Evolutionary conservation across 129 eudicot species (phyloP), one percentile per base, ranked within the genome.

Genomic region (Pittosporum tobira): DNA sequence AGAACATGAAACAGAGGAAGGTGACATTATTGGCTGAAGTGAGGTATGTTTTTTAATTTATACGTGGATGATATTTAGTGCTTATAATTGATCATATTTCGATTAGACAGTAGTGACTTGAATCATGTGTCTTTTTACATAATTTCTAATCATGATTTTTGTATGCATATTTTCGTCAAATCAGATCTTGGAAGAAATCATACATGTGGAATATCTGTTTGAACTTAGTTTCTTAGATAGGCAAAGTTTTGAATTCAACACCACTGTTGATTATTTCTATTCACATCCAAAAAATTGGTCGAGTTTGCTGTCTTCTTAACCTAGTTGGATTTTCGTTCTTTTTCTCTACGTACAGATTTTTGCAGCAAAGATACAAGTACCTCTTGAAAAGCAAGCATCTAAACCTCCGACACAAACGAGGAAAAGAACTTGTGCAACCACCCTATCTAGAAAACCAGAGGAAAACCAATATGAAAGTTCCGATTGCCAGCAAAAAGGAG

Each of bases 21-120:
- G 50, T 64, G 30, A 73, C 70, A 46, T 69, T 80, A 21, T 73
- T 79, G 64, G 94, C 96, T 51, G 94, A 88, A 83, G 96, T 88
- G 51, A 52, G 94, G 96, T 88, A 78, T 63, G 68, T 14, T 46
- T 11, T 40, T 34, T 21, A 4, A 25, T 14, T 56, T 30, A 2
- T 56, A 6, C 6, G n/a, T 0, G 18, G 44, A 56, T 1, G 9
- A 56, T 56, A 21, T 40, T 40, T 40, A 10, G 46, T 14, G 14
- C 46, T 40, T 40, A 14, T n/a, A 14, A 10, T n/a, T 40, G 15
- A 40, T 40, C 45, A 13, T 40, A 40, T 11, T 14, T 40, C n/a
- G 9, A 23, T 18, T 3, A 18, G 34, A 26, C 25, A 28, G 5
- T 65, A n/a, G 25, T 21, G 30, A 21, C 11, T 29, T 67, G 42